These are phyloP conservation scores for Phytopythium helicoides DNA, from an alignment of 352 stramenopile species.

Conservation along the genomic window DNA sequence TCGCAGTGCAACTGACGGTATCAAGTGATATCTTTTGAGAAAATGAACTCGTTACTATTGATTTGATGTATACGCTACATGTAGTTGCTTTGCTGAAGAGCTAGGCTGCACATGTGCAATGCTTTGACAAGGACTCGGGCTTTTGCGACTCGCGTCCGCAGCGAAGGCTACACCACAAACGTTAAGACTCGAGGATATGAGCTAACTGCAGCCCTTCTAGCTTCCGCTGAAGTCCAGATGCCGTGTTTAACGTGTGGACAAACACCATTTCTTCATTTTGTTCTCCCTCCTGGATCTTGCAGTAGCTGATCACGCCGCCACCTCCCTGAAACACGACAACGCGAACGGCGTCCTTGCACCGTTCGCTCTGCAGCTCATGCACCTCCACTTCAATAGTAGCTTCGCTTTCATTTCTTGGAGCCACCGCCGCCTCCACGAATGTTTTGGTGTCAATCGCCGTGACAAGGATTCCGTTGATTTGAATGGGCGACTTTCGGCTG, in stretches of 20 bases:
- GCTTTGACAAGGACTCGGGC: too few relatives aligned
- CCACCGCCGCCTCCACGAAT: slow-evolving; percentile 26
- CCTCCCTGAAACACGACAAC: slow-evolving; percentile 53
- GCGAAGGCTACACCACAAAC: too few relatives aligned
- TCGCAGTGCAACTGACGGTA: too few relatives aligned
- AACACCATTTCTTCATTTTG: slow-evolving; percentile 12
- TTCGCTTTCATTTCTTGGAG: not conserved
- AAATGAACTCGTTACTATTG: too few relatives aligned
- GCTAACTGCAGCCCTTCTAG: slow-evolving; percentile 44
- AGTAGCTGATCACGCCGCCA: slow-evolving; percentile 71
- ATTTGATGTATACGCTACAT: too few relatives aligned
- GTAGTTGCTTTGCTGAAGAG: too few relatives aligned
- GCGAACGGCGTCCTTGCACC: slow-evolving; percentile 43
- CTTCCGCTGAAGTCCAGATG: slow-evolving; percentile 54
- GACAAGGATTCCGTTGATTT: slow-evolving; percentile 26
- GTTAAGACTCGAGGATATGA: slow-evolving; percentile 24
- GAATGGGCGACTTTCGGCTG: slow-evolving; percentile 31
- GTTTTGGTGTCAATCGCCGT: slow-evolving; percentile 27
- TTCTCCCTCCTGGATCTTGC: slow-evolving; percentile 21
- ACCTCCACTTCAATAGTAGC: slow-evolving; percentile 11
- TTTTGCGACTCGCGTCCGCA: too few relatives aligned
- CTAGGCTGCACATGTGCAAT: too few relatives aligned
- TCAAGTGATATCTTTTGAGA: too few relatives aligned
- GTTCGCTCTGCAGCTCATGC: slow-evolving; percentile 38
- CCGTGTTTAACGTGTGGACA: slow-evolving; percentile 69